Base-by-base conservation (phyloP, 2,329 filamentous ascomycete species). In the Harringtonia aguacate region DNA sequence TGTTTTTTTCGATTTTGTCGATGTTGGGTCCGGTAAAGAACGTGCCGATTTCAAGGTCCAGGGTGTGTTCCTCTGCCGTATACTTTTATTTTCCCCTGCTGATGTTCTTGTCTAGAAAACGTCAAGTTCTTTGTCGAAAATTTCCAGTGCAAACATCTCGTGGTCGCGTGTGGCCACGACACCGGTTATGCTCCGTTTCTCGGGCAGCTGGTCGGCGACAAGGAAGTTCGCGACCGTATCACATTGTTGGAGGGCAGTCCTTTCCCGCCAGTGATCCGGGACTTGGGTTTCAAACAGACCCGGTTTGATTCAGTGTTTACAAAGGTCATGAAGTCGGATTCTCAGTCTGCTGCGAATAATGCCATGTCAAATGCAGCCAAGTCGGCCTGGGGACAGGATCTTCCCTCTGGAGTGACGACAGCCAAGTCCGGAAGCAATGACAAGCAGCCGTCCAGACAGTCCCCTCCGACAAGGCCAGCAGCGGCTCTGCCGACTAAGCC, bases 1-100 rank as follows among this genome's bases (percentile, higher is more conserved):
- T 49, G 65, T 73, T 10, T 69, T 69, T 12, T 79, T 81, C 61
- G 75, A 81, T 57, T 81, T 80, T 61, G 63, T 81, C 45, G 77
- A 82, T 53, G 69, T 81, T 43, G 77, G 77, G 28, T 60, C 68
- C 51, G 70, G 70, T 36, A 78, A 77, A 56, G 74, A 79, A 52
- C 65, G 71, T 41, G 69, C 72, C 8, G 73, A 77, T 54, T 68
- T 67, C 38, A 81, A 81, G 57, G 73, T 81, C 50, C 72, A 68
- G 67, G 75, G 75, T 77, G 58, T 39, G 59, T 48, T 27, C 24
- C 21, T 39, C 36, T 15, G 13, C 36, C 8, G 36, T 10, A 10
- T 10, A 10, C 24, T 7, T 10, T 12, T 20, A 18, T 27, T 27
- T 14, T 27, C 7, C 24, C 10, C 24, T 27, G 6, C 24, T 27